Conservation (phyloP, 2,329 filamentous ascomycete genomes). For the Furcasterigmium sp. region DNA sequence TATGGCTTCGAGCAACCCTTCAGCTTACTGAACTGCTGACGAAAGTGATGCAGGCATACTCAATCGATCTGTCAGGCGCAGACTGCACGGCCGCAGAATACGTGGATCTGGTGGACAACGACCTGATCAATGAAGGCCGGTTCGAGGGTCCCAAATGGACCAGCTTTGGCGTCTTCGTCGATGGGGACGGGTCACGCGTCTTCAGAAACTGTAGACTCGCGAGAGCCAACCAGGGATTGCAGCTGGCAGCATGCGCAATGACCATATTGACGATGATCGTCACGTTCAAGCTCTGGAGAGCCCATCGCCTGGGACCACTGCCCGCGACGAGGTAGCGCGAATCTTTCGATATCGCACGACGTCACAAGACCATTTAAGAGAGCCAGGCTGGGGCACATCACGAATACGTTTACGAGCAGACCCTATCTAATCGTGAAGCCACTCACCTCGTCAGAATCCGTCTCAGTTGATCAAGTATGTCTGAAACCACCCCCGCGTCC, state of each 20-base stretch:
- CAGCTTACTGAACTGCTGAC: background rate
- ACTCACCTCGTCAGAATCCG: no score
- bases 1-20: background rate
- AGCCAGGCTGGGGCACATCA: no score
- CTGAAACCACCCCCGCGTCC: constrained; percentile 47
- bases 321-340: no score
- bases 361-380: no score
- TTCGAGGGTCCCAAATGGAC: no score
- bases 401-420: no score
- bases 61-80: constrained; percentile 5
- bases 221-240: constrained; percentile 7
- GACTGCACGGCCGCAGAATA: background rate
- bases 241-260: constrained; percentile 7
- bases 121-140: constrained; percentile 4
- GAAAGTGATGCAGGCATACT: constrained; percentile 3
- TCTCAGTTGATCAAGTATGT: no score
- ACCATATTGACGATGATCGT: constrained; percentile 5
- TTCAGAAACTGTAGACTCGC: constrained; percentile 6
- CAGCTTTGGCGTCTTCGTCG: background rate
- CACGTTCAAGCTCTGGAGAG: constrained; percentile 7
- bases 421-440: no score
- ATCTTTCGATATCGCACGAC: no score
- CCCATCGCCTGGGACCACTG: background rate
- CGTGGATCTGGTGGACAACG: background rate
- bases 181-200: background rate